Evolutionary conservation across 495 filamentous ascomycete genomes (phyloP).

Genomic region (Aspergillus biplanus): DNA sequence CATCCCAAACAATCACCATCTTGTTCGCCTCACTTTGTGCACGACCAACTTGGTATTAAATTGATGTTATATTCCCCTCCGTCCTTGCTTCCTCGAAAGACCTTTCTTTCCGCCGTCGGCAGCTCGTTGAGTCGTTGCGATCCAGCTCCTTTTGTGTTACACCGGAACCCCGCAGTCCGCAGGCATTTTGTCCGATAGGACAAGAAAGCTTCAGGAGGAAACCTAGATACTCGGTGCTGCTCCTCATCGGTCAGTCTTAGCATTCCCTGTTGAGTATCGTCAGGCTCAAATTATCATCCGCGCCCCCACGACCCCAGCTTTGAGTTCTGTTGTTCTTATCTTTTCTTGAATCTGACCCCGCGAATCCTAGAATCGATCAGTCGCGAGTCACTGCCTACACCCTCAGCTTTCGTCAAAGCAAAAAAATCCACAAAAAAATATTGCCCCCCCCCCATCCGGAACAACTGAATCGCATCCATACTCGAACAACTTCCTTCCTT

Average conservation of each 20-base stretch:
- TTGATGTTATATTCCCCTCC: background rate
- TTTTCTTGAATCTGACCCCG: slow-evolving; percentile 1
- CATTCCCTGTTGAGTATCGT: background rate
- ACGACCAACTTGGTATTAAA: too few relatives aligned
- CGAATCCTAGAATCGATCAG: background rate
- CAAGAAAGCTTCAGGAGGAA: background rate
- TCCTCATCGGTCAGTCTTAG: background rate
- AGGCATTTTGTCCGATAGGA: background rate
- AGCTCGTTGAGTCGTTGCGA: background rate
- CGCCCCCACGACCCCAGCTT: background rate
- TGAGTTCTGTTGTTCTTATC: background rate
- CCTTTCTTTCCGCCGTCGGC: background rate
- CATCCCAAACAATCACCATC: too few relatives aligned
- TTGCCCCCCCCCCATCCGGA: background rate
- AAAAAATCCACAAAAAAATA: background rate
- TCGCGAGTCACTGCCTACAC: background rate
- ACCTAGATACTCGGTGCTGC: background rate
- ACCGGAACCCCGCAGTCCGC: slow-evolving; percentile 9
- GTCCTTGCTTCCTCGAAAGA: background rate
- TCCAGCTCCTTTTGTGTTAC: slow-evolving; percentile 5
- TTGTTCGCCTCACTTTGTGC: too few relatives aligned
- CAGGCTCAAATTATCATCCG: background rate
- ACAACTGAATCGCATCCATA: background rate
- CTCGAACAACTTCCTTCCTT: slow-evolving; percentile 4
- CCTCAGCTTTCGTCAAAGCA: background rate